Conservation (phyloP, 2,329 filamentous ascomycete genomes). For the Ophiostoma sp. region DNA sequence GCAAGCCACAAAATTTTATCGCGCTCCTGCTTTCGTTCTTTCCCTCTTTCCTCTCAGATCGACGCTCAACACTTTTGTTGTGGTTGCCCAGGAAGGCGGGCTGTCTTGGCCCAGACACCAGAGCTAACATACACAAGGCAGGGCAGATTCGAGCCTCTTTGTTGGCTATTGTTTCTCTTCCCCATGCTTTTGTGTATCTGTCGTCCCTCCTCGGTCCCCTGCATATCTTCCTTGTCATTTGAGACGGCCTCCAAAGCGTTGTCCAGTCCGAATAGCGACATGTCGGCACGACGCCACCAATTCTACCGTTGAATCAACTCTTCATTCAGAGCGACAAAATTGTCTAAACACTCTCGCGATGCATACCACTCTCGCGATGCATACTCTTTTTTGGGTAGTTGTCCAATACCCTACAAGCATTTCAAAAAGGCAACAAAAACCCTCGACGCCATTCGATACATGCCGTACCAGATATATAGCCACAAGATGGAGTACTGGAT, state of each 20-base stretch:
- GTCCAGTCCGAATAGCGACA: background rate
- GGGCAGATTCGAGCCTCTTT: background rate
- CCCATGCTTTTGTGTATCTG: background rate
- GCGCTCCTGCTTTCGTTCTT: background rate
- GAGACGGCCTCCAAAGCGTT: background rate
- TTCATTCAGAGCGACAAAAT: background rate
- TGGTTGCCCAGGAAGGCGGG: background rate
- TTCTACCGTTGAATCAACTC: background rate
- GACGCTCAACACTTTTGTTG: background rate
- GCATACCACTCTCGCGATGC: constrained; percentile 15
- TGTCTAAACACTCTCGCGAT: background rate
- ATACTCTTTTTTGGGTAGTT: background rate
- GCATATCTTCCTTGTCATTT: background rate
- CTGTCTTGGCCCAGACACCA: background rate
- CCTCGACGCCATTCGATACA: background rate
- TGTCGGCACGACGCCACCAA: background rate
- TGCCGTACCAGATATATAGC: background rate
- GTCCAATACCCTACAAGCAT: background rate
- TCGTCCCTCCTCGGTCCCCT: background rate
- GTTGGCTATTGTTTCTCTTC: background rate
- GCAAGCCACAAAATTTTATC: constrained; percentile 18
- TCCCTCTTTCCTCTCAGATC: background rate
- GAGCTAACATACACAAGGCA: background rate
- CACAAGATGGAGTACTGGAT: background rate
- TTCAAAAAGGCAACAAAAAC: background rate